phyloP scores from a whole-genome alignment of 192 early-diverging fungal genomes.

The Backusella sp. region DNA sequence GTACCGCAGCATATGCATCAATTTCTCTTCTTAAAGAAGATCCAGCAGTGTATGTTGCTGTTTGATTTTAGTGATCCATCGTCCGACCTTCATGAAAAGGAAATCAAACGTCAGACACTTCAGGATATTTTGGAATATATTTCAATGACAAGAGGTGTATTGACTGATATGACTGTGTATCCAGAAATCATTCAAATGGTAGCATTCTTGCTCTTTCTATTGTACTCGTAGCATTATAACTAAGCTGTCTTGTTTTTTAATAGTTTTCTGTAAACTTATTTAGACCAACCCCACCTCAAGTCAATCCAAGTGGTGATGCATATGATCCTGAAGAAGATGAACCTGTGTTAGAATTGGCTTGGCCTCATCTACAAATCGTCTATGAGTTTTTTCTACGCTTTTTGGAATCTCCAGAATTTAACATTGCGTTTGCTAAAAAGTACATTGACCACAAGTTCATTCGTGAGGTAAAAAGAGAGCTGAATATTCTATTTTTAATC shows the following conservation, averaged over 20 bases:
- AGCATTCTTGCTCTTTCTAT: neutral
- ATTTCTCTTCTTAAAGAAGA: conserved; percentile 78
- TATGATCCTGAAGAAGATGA: conserved; percentile 96
- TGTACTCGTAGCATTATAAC: too few relatives aligned
- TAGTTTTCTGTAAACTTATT: conserved; percentile 83
- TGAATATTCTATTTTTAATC: conserved; percentile 32
- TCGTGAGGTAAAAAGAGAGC: conserved; percentile 35
- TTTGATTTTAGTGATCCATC: conserved; percentile 87
- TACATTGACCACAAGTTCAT: conserved; percentile 88
- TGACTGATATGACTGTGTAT: conserved; percentile 76
- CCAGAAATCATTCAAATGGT: conserved; percentile 88
- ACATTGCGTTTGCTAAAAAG: conserved; percentile 82
- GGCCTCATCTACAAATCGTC: conserved; percentile 90
- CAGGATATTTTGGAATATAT: conserved; percentile 86
- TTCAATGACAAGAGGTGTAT: conserved; percentile 67
- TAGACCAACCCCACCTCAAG: conserved; percentile 84
- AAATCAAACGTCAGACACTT: conserved; percentile 82
- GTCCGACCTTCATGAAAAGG: conserved; percentile 78
- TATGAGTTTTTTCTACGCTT: conserved; percentile 93
- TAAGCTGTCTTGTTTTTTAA: neutral
- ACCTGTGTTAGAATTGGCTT: conserved; percentile 84
- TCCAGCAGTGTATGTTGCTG: conserved; percentile 75
- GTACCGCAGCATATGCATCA: conserved; percentile 68
- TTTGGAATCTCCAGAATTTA: conserved; percentile 90
- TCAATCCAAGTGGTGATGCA: conserved; percentile 84